phyloP scores from a whole-genome alignment of 306 rosid species.

The Quercus alba region DNA sequence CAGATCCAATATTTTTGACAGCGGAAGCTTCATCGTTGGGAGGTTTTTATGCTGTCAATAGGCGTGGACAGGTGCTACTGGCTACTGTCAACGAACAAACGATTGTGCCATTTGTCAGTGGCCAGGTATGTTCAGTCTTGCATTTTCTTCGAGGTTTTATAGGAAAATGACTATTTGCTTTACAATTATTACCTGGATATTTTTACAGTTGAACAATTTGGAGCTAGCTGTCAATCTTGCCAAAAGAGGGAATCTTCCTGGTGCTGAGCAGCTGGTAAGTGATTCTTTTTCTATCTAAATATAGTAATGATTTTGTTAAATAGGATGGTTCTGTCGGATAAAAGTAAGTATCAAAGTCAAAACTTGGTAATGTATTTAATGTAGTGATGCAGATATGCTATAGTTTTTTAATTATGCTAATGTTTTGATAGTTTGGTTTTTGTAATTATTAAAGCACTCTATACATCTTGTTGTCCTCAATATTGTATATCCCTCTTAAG shows the following conservation, averaged over 20 bases:
- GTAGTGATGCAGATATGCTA: neutral
- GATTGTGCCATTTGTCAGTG: slow-evolving; percentile 89
- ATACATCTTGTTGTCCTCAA: neutral
- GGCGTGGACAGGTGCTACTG: slow-evolving; percentile 97
- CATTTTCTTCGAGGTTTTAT: slow-evolving; percentile 10
- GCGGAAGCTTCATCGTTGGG: slow-evolving; percentile 91
- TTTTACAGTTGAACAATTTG: slow-evolving; percentile 80
- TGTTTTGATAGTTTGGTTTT: neutral
- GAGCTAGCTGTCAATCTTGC: slow-evolving; percentile 99
- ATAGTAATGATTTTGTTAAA: neutral
- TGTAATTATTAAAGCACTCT: neutral
- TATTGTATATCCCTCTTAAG: neutral
- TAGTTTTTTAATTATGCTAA: neutral
- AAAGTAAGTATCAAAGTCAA: neutral
- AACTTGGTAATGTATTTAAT: neutral
- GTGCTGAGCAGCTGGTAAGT: slow-evolving; percentile 94
- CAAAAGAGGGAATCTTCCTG: slow-evolving; percentile 98
- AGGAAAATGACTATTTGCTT: slow-evolving; percentile 8
- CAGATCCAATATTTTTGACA: slow-evolving; percentile 97
- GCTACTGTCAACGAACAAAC: slow-evolving; percentile 98
- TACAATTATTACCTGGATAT: slow-evolving; percentile 13
- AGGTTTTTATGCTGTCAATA: slow-evolving; percentile 91
- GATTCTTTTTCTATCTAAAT: neutral
- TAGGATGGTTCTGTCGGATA: neutral
- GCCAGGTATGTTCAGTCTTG: slow-evolving; percentile 60